These are phyloP conservation scores for Trypanosoma caninum DNA, from an alignment of 208 protist species.

Conservation along the genomic window DNA sequence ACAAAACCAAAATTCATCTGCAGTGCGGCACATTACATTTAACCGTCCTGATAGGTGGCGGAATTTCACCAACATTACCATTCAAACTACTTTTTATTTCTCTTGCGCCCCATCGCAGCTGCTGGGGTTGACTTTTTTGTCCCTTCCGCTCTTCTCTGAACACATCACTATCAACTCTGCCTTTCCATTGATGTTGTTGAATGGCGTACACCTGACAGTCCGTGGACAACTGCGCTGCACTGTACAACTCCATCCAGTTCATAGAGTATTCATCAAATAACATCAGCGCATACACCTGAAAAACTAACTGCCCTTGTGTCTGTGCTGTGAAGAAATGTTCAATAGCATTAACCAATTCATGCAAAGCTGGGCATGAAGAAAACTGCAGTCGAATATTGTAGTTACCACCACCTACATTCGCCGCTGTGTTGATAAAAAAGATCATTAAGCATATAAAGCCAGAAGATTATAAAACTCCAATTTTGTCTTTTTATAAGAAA, in stretches of 20 bases:
- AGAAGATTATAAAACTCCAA: neutral
- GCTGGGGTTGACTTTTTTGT: too few relatives aligned
- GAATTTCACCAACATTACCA: too few relatives aligned
- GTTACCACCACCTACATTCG: conserved; percentile 17
- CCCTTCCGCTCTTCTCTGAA: too few relatives aligned
- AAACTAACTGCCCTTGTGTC: neutral
- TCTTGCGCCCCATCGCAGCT: too few relatives aligned
- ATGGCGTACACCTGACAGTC: conserved; percentile 63
- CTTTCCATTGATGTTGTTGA: neutral
- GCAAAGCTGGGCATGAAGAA: conserved; percentile 38
- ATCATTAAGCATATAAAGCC: conserved; percentile 3
- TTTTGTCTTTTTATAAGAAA: too few relatives aligned
- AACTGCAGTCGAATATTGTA: conserved; percentile 61
- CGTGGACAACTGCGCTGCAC: conserved; percentile 46
- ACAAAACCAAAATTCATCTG: too few relatives aligned
- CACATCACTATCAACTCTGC: too few relatives aligned
- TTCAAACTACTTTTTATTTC: too few relatives aligned
- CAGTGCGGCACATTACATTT: too few relatives aligned
- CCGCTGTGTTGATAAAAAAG: conserved; percentile 24
- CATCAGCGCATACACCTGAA: conserved; percentile 38
- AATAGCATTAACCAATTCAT: conserved; percentile 43
- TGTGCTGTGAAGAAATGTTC: conserved; percentile 44
- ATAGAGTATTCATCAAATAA: conserved; percentile 36
- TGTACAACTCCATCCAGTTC: conserved; percentile 55
- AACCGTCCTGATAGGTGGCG: too few relatives aligned